phyloP scores from a whole-genome alignment of 352 stramenopile genomes.

The Elongisporangium undulatum region DNA sequence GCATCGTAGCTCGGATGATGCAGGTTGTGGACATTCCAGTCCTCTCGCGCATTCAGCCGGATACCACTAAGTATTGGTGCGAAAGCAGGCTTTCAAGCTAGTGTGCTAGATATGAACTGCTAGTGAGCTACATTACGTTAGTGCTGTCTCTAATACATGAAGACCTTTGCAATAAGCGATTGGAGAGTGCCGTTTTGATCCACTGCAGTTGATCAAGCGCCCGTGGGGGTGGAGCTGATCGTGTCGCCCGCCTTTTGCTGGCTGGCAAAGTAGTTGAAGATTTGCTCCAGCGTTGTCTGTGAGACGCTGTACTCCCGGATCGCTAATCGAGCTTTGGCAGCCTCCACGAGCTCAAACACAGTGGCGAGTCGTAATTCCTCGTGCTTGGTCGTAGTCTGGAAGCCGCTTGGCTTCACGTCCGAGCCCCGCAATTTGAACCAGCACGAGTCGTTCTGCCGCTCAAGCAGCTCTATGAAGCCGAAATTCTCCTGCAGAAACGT shows the following conservation, averaged over 20 bases:
- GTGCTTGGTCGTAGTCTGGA: too few relatives aligned
- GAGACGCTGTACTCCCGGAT: constrained; percentile 54
- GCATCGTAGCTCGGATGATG: not conserved
- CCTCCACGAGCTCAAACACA: constrained; percentile 74
- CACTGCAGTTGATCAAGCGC: too few relatives aligned
- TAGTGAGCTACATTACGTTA: not conserved
- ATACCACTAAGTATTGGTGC: not conserved
- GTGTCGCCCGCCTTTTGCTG: constrained; percentile 26
- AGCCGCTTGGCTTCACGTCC: too few relatives aligned
- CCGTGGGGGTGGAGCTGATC: constrained; percentile 8
- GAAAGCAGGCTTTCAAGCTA: not conserved
- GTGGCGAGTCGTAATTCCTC: constrained; percentile 54
- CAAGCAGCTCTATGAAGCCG: constrained; percentile 24
- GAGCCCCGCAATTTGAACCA: constrained; percentile 37
- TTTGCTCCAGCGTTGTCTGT: constrained; percentile 66
- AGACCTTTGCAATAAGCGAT: too few relatives aligned
- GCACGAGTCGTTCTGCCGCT: constrained; percentile 46
- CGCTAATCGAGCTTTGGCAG: constrained; percentile 22
- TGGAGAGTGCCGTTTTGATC: too few relatives aligned
- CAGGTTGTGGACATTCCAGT: not conserved
- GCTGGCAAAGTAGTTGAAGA: constrained; percentile 67
- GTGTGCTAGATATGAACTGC: too few relatives aligned
- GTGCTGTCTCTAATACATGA: not conserved
- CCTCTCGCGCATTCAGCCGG: not conserved
- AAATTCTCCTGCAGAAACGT: constrained; percentile 20